phyloP scores from a whole-genome alignment of 2,329 filamentous ascomycete species.

The Calonectria henricotiae region DNA sequence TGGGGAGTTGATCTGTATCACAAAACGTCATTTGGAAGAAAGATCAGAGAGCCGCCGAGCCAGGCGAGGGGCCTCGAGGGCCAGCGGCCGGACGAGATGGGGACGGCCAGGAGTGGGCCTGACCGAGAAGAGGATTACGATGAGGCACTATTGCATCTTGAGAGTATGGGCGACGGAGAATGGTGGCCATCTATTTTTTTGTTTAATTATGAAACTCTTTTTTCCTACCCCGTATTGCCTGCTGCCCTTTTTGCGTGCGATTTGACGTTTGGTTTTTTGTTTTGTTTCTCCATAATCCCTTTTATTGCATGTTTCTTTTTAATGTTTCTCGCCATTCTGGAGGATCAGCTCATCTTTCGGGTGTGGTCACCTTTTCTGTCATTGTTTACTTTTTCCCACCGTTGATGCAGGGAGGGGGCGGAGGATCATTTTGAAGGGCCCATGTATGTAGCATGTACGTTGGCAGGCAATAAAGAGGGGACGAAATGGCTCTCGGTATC shows the following conservation, averaged over 20 bases:
- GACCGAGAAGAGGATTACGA: conserved; percentile 43
- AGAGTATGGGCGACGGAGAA: conserved; percentile 56
- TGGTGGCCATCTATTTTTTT: conserved; percentile 66
- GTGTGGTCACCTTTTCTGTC: conserved; percentile 31
- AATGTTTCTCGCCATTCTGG: conserved; percentile 26
- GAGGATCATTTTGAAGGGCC: conserved; percentile 15
- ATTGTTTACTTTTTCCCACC: conserved; percentile 33
- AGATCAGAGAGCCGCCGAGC: conserved; percentile 47
- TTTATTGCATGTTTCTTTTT: conserved; percentile 20
- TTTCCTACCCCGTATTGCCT: conserved; percentile 46
- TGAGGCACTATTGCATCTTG: conserved; percentile 55
- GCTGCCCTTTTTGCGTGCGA: conserved; percentile 36
- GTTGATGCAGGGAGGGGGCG: conserved; percentile 17
- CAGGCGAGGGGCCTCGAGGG: conserved; percentile 45
- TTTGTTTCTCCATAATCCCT: conserved; percentile 35
- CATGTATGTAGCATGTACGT: conserved; percentile 16
- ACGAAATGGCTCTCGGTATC: not conserved
- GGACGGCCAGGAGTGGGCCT: conserved; percentile 41
- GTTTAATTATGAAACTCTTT: conserved; percentile 67
- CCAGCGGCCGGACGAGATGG: conserved; percentile 40
- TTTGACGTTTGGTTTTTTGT: conserved; percentile 33
- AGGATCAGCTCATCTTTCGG: conserved; percentile 21
- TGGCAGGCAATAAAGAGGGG: conserved; percentile 16
- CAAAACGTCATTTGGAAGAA: conserved; percentile 53
- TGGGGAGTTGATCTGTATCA: conserved; percentile 56